Evolutionary conservation across 371 early-diverging fungal species (phyloP).

Genomic region (Ordospora colligata): DNA sequence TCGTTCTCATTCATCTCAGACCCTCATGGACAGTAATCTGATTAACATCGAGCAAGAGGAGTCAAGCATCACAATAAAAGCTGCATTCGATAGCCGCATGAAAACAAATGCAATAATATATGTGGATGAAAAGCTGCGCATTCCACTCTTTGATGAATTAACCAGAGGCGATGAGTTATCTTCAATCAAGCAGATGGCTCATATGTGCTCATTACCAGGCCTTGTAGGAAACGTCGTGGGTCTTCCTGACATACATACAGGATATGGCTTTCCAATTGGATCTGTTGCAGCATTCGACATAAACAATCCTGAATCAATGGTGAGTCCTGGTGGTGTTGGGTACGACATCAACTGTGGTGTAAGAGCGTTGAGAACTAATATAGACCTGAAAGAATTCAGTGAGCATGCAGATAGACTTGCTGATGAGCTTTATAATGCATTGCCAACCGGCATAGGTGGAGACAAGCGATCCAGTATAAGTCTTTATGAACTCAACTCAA

Average conservation of each 20-base stretch:
- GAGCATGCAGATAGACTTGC: slow-evolving; percentile 2
- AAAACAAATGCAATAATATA: slow-evolving; percentile 10
- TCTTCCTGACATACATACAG: slow-evolving; percentile 60
- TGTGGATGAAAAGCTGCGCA: slow-evolving; percentile 18
- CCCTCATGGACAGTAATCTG: background rate
- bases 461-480: background rate
- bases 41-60: background rate
- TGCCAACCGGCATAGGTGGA: slow-evolving; percentile 38
- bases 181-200: slow-evolving; percentile 33
- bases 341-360: slow-evolving; percentile 63
- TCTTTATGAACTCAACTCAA: slow-evolving; percentile 3
- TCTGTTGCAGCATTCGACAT: slow-evolving; percentile 49
- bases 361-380: slow-evolving; percentile 45
- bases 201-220: slow-evolving; percentile 25
- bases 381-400: background rate
- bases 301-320: slow-evolving; percentile 10
- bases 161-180: background rate
- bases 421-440: background rate
- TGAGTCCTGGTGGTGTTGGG: slow-evolving; percentile 58
- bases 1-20: background rate
- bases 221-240: slow-evolving; percentile 36
- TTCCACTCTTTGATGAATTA: background rate
- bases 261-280: slow-evolving; percentile 61
- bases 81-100: background rate
- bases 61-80: background rate